Evolutionary conservation across 441 rosid species (phyloP).

Genomic region (Eutrema salsugineum): DNA sequence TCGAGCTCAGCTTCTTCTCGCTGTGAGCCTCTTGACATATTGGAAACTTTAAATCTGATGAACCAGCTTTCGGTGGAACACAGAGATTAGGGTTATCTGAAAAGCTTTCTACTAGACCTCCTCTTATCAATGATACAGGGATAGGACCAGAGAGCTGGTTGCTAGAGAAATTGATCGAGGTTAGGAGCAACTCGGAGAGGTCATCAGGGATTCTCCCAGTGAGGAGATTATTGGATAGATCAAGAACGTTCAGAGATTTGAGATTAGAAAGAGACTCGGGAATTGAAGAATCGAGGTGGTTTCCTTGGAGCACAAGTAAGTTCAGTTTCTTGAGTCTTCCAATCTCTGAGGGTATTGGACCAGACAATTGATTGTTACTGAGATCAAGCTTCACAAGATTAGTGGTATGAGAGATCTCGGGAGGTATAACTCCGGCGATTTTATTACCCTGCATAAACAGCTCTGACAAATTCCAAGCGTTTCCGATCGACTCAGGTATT

Average conservation of each 20-base stretch:
- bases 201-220: constrained; percentile 76
- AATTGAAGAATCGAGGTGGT: constrained; percentile 60
- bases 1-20: constrained; percentile 48
- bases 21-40: constrained; percentile 45
- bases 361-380: constrained; percentile 69
- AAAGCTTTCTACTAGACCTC: constrained; percentile 78
- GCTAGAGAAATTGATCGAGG: constrained; percentile 74
- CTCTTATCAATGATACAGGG: constrained; percentile 62
- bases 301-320: constrained; percentile 66
- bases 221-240: constrained; percentile 72
- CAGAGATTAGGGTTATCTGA: constrained; percentile 87
- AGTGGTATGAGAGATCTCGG: constrained; percentile 60
- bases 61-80: constrained; percentile 44
- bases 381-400: constrained; percentile 89
- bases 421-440: constrained; percentile 69
- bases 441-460: constrained; percentile 71
- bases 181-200: constrained; percentile 62
- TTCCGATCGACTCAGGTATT: constrained; percentile 46
- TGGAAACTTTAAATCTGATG: constrained; percentile 51
- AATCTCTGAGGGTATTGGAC: constrained; percentile 78
- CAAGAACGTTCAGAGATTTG: constrained; percentile 82
- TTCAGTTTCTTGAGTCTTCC: constrained; percentile 73
- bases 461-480: constrained; percentile 79
- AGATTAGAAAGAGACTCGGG: constrained; percentile 65
- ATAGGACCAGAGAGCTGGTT: constrained; percentile 87